Percentiles rank a stretch among this genome's conserved stretches.
These are phyloP conservation scores for Remersonia thermophila DNA, from an alignment of 2,329 filamentous ascomycete species.

Conservation along the genomic window DNA sequence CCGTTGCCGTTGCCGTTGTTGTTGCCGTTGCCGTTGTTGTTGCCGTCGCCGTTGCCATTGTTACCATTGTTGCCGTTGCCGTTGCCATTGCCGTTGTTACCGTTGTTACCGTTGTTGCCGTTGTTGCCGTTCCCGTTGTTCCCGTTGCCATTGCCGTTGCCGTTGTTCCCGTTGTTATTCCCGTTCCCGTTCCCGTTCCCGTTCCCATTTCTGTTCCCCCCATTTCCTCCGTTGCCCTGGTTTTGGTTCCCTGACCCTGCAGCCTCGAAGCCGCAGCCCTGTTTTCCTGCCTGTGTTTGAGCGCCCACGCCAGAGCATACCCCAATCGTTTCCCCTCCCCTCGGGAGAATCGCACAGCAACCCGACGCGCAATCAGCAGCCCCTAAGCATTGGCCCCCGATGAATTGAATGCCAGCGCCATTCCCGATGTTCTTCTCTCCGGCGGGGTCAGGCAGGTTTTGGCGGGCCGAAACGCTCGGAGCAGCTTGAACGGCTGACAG, in stretches of 20 bases:
- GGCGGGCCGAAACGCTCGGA: slow-evolving; percentile 10
- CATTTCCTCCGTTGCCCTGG: slow-evolving; percentile 6
- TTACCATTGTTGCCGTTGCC: not conserved
- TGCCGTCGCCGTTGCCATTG: not conserved
- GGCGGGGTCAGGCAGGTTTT: slow-evolving; percentile 17
- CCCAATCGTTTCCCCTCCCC: slow-evolving; percentile 17
- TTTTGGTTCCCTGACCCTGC: not conserved
- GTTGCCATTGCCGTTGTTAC: not conserved
- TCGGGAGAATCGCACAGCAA: slow-evolving; percentile 21
- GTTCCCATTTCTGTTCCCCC: too few species aligned
- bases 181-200: too few species aligned
- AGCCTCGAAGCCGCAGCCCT: slow-evolving; percentile 23
- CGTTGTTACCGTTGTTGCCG: not conserved
- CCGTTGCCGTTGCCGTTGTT: not conserved
- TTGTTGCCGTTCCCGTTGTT: too few species aligned
- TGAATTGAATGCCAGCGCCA: slow-evolving; percentile 22
- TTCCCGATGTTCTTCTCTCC: slow-evolving; percentile 23
- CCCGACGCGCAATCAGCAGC: slow-evolving; percentile 22
- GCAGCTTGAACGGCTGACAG: slow-evolving; percentile 14
- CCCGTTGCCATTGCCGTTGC: not conserved
- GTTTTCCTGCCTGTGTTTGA: slow-evolving; percentile 22
- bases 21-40: not conserved
- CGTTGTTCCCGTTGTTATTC: too few species aligned
- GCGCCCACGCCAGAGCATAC: slow-evolving; percentile 25
- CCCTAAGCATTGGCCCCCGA: slow-evolving; percentile 23